phyloP scores from a whole-genome alignment of 2,329 filamentous ascomycete species.

The Waltergamsia citrina region DNA sequence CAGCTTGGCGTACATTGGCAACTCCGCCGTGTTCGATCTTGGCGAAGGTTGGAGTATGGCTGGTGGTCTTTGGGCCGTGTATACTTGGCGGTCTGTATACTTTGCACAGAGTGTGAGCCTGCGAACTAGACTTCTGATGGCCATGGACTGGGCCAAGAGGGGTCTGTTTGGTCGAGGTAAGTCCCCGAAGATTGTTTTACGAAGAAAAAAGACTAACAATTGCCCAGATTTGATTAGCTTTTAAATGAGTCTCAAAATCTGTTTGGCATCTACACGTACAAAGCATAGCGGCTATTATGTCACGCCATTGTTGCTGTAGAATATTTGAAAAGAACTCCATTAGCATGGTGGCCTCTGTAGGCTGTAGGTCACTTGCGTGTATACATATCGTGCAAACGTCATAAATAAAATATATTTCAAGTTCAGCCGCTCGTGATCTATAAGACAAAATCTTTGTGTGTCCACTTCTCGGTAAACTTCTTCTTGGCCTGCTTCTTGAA shows the following conservation, averaged over 20 bases:
- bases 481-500: slow-evolving; percentile 77
- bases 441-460: slow-evolving; percentile 77
- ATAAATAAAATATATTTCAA: no score
- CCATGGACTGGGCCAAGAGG: slow-evolving; percentile 99
- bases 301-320: no score
- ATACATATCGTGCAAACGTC: no score
- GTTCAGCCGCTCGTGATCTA: slow-evolving; percentile 7
- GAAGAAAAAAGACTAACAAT: slow-evolving; percentile 2
- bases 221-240: slow-evolving; percentile 42
- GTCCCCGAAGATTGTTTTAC: no score
- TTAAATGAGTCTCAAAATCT: no score
- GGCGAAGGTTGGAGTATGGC: slow-evolving; percentile 65
- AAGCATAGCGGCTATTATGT: no score
- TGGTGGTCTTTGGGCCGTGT: slow-evolving; percentile 86
- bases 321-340: not conserved
- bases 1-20: slow-evolving; percentile 88
- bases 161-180: slow-evolving; percentile 90
- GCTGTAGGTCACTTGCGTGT: no score
- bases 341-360: not conserved
- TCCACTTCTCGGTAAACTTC: slow-evolving; percentile 91
- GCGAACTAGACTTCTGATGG: slow-evolving; percentile 75
- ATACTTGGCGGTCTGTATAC: slow-evolving; percentile 92
- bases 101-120: slow-evolving; percentile 97
- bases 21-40: slow-evolving; percentile 90
- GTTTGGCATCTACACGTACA: not conserved